Base-by-base conservation (phyloP, 139 green algal genomes). In the Chlorella sp. region DNA sequence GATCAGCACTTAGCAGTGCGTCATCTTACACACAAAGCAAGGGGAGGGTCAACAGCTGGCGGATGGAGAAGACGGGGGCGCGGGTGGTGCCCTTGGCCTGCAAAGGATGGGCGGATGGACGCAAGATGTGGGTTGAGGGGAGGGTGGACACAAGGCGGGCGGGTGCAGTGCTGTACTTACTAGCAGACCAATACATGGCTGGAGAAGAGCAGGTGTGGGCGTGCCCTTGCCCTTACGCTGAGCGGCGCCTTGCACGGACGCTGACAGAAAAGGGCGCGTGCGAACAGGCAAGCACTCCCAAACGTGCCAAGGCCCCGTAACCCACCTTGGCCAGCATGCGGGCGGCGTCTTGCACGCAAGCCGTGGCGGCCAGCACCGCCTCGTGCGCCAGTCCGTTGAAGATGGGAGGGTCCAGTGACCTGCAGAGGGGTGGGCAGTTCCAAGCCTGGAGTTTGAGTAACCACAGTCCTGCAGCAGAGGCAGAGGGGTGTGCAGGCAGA, bases 331-430 rank as follows among this genome's bases (percentile, higher is more conserved):
- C 51, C 16, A 80, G 70, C 36, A 86, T 75, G 16, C 70, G 70
- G 1, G 70, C 72, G n/a, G 81, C 94, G 26, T 92, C 90, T 82
- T 95, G 91, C 41, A 98, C 95, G 30, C 90, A 89, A 20, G 88
- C 67, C 2, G 96, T 94, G 86, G 92, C 96, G 24, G 94, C 88
- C 1, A 90, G 85, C 34, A 99, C 91, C 0, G 95, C 95, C 84
- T 99, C 96, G 73, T 98, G 95, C 5, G 95, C 96, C 70, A 98
- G 87, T 2, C 95, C 95, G 40, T 88, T 91, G 87, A 99, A 99
- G 26, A 94, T 96, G 34, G 76, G 86, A 11, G 51, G 51, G 16
- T 60, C 51, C 13, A 60, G 51, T 20, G 51, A 20, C 51, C 51
- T 60, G 51, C 51, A 60, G 2, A n/a, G n/a, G n/a, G n/a, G n/a